Percentiles rank a stretch among this genome's conserved stretches.
Conservation (phyloP, 2,329 filamentous ascomycete genomes). For the Fusarium virguliforme region DNA sequence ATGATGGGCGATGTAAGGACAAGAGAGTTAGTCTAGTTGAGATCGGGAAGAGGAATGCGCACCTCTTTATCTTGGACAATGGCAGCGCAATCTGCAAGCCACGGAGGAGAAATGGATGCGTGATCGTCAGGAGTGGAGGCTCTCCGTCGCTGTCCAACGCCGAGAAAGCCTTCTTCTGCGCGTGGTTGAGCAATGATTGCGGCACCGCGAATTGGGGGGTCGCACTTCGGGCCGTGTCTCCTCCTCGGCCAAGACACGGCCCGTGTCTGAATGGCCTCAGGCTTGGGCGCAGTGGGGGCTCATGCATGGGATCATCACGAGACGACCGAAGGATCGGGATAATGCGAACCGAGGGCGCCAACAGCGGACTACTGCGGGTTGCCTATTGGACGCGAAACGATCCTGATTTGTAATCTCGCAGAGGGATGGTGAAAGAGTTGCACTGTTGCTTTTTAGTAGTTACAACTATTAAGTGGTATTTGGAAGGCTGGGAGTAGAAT, state of each 20-base stretch:
- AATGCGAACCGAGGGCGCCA: conserved; percentile 7
- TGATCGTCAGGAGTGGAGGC: background rate
- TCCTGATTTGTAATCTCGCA: background rate
- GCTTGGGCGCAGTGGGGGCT: background rate
- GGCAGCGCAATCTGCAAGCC: conserved; percentile 1
- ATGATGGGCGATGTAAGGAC: background rate
- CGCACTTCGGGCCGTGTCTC: conserved; percentile 11
- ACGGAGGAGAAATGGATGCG: conserved; percentile 1
- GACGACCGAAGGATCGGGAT: conserved; percentile 6
- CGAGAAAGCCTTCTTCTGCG: background rate
- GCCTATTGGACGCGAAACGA: background rate
- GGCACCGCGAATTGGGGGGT: background rate
- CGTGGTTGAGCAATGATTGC: background rate
- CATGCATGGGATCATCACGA: background rate
- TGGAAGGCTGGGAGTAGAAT: too few relatives aligned
- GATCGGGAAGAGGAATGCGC: too few relatives aligned
- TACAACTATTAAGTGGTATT: too few relatives aligned
- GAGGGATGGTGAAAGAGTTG: background rate
- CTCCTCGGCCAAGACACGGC: background rate
- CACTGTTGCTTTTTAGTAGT: background rate
- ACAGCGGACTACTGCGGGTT: background rate
- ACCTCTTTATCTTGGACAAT: background rate
- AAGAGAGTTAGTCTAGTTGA: background rate
- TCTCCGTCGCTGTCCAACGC: background rate
- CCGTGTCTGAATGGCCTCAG: background rate